A percentile compares a stretch with the other conserved stretches of the same genome.
Conservation (phyloP, 2,329 filamentous ascomycete genomes). For the Scopulariopsis brevicaulis region DNA sequence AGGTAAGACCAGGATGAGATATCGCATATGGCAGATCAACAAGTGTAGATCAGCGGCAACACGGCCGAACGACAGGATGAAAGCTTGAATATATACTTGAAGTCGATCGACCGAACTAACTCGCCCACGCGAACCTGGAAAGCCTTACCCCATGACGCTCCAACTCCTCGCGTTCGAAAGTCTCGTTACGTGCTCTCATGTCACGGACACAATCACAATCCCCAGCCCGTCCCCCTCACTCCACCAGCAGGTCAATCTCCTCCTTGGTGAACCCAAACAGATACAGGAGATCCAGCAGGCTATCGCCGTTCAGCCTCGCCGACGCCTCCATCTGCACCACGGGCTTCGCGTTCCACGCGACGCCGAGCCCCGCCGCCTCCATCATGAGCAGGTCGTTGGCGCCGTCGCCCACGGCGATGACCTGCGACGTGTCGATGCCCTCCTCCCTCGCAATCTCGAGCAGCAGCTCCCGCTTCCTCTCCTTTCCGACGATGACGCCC, state of each 20-base stretch:
- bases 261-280: conserved; percentile 60
- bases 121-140: neutral
- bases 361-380: conserved; percentile 60
- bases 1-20: no score
- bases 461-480: conserved; percentile 63
- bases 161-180: neutral
- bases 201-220: neutral
- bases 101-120: neutral
- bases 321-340: conserved; percentile 69
- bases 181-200: neutral
- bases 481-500: conserved; percentile 62
- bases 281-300: conserved; percentile 60
- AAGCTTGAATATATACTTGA: neutral
- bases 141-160: neutral
- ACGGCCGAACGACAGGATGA: no score
- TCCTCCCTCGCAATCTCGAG: conserved; percentile 60
- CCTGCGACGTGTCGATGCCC: conserved; percentile 51
- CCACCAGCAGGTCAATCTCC: conserved; percentile 41
- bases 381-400: conserved; percentile 80
- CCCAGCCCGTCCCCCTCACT: conserved; percentile 8
- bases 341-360: conserved; percentile 79
- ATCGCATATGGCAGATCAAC: no score
- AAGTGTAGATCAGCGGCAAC: neutral
- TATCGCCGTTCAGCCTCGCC: conserved; percentile 59
- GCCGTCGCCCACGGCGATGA: conserved; percentile 68